Conservation (phyloP, 2,329 filamentous ascomycete species). For the Metarhizium anisopliae region DNA sequence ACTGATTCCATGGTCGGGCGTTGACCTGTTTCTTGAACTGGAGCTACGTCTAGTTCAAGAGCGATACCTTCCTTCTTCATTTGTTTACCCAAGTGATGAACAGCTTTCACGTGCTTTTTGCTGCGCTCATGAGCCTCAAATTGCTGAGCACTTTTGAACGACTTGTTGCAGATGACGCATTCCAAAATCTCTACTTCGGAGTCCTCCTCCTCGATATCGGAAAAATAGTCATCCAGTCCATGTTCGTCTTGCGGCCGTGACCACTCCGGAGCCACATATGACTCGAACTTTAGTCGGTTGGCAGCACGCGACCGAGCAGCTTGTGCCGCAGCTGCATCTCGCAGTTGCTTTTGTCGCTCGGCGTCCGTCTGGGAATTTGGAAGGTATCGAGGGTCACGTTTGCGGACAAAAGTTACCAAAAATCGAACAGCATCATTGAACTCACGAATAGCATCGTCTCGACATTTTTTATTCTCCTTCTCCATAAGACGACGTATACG, state of each 20-base stretch:
- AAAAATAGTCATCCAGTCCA: slow-evolving; percentile 53
- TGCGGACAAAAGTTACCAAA: slow-evolving; percentile 79
- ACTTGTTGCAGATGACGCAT: slow-evolving; percentile 70
- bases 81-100: slow-evolving; percentile 69
- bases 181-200: slow-evolving; percentile 53
- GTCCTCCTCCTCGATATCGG: slow-evolving; percentile 44
- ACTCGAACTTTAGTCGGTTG: slow-evolving; percentile 64
- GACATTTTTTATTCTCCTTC: slow-evolving; percentile 80
- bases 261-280: slow-evolving; percentile 66
- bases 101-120: slow-evolving; percentile 87
- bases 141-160: slow-evolving; percentile 87
- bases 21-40: not conserved
- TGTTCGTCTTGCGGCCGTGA: slow-evolving; percentile 49
- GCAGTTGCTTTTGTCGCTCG: slow-evolving; percentile 69
- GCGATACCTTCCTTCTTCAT: slow-evolving; percentile 74
- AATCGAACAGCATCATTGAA: slow-evolving; percentile 90
- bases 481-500: slow-evolving; percentile 78
- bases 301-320: slow-evolving; percentile 74
- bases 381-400: slow-evolving; percentile 79
- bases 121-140: slow-evolving; percentile 88
- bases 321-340: slow-evolving; percentile 74
- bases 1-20: not conserved
- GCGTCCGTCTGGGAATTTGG: slow-evolving; percentile 69
- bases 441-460: slow-evolving; percentile 74
- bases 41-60: slow-evolving; percentile 34